Base-by-base conservation (phyloP, 495 filamentous ascomycete species). In the Cercophora samala region DNA sequence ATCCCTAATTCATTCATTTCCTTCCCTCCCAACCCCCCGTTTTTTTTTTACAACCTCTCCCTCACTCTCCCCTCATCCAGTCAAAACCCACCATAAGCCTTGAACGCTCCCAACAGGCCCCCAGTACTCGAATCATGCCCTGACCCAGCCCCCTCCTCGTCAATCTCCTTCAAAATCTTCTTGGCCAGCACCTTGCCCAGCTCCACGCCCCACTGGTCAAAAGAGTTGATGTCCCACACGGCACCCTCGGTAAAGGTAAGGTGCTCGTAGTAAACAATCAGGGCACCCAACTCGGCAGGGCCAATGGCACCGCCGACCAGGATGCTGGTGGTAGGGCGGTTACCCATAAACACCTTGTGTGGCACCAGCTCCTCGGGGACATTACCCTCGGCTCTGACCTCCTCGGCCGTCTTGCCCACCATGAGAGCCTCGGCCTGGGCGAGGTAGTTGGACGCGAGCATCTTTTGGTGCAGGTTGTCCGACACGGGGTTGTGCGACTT, bases 161-260 rank as follows among this genome's bases (percentile, higher is more conserved):
- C 92, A 65, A 93, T 81, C 80, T 92, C 88, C 69, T 85, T 83
- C 74, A 90, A 89, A 70, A 92, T 92, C 80, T 92, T 93, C 86
- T 92, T 99, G 25, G 95, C 95, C 63, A 99, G 83, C 54, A 90
- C 89, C 88, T 99, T 99, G 81, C 95, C 95, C 58, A 99, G 81
- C 84, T 99, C 95, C 55, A 99, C 95, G 80, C 95, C 95, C 95
- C 95, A 98, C 81, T 99, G 95, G 83, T 99, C 95, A 77, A 98
- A 99, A 72, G 87, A 91, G 87, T 99, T 99, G 85, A 99, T 97
- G 81, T 98, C 96, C 95, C 95, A 99, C 71, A 98, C 80, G 32
- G 92, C 96, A 72, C 95, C 95, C 80, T 99, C 95, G 51, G 92
- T 97, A 83, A 99, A 98, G 66, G 95, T 98, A 58, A 97, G 75